These are phyloP conservation scores for Pyrenophora seminiperda DNA, from an alignment of 2,329 filamentous ascomycete species.

Conservation along the genomic window DNA sequence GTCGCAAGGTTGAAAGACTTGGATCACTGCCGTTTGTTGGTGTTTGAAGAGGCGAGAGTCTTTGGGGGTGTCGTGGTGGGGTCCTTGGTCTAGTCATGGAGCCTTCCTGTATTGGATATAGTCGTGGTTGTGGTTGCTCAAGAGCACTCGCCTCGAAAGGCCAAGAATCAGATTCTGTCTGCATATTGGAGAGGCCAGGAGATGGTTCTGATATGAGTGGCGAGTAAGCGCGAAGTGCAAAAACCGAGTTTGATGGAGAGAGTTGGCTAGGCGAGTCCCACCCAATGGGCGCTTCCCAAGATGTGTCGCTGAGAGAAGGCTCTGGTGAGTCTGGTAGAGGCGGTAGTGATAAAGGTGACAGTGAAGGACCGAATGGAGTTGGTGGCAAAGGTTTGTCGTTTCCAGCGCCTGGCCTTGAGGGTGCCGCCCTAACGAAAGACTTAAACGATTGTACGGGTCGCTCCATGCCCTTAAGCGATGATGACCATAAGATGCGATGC, in stretches of 20 bases:
- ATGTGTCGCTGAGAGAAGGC: constrained; percentile 14
- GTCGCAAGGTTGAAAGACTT: background rate
- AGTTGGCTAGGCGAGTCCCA: constrained; percentile 24
- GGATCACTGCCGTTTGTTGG: background rate
- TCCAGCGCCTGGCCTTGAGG: constrained; percentile 21
- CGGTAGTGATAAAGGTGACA: constrained; percentile 1
- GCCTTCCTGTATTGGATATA: constrained; percentile 30
- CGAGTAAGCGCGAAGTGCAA: constrained; percentile 25
- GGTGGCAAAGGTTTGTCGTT: constrained; percentile 28
- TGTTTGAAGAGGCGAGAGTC: constrained; percentile 17
- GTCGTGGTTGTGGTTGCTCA: constrained; percentile 17
- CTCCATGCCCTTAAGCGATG: constrained; percentile 43
- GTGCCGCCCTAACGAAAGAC: constrained; percentile 34
- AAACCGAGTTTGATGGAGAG: constrained; percentile 4
- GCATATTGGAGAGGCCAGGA: constrained; percentile 22
- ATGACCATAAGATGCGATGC: constrained; percentile 28
- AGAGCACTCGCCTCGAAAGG: constrained; percentile 7
- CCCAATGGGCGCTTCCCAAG: constrained; percentile 38
- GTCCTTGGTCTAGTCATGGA: constrained; percentile 10
- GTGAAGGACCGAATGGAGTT: constrained; percentile 5
- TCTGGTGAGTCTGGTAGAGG: constrained; percentile 1
- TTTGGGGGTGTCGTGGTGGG: constrained; percentile 29
- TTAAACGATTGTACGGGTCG: constrained; percentile 40
- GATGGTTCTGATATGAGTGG: constrained; percentile 41
- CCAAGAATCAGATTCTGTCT: constrained; percentile 18